Conservation (phyloP, 441 rosid species). For the Mallotus japonicus region DNA sequence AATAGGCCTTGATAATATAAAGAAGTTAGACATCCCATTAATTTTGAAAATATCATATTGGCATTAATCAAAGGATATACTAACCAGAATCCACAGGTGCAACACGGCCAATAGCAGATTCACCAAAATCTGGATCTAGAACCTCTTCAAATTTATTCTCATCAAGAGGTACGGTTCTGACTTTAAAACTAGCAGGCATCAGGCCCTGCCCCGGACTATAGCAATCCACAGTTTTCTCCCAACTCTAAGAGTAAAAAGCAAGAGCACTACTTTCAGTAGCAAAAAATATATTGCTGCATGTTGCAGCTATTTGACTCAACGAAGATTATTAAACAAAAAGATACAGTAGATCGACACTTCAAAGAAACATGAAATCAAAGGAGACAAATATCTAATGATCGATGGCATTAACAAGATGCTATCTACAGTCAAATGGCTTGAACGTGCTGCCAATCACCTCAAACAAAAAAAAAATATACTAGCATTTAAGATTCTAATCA, state of each 20-base stretch:
- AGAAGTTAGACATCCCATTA: too few relatives aligned
- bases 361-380: background rate
- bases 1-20: background rate
- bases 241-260: constrained; percentile 50
- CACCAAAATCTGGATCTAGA: constrained; percentile 95
- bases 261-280: background rate
- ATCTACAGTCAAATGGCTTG: background rate
- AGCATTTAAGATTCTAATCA: background rate
- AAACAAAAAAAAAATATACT: background rate
- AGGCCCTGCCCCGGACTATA: constrained; percentile 95
- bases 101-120: constrained; percentile 96
- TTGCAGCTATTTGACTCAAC: background rate
- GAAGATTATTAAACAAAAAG: background rate
- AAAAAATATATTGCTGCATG: background rate
- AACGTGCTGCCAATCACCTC: background rate
- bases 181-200: constrained; percentile 99
- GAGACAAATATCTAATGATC: background rate
- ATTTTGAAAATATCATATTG: background rate
- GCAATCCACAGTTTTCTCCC: constrained; percentile 99
- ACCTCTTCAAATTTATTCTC: constrained; percentile 71
- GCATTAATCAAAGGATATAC: constrained; percentile 18
- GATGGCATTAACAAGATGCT: background rate
- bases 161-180: constrained; percentile 74
- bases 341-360: background rate
- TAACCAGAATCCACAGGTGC: constrained; percentile 97